A percentile compares a stretch with the other conserved stretches of the same genome.
These are phyloP conservation scores for Gymnopilus dilepis DNA, from an alignment of 768 basidiomycete species.

Conservation along the genomic window DNA sequence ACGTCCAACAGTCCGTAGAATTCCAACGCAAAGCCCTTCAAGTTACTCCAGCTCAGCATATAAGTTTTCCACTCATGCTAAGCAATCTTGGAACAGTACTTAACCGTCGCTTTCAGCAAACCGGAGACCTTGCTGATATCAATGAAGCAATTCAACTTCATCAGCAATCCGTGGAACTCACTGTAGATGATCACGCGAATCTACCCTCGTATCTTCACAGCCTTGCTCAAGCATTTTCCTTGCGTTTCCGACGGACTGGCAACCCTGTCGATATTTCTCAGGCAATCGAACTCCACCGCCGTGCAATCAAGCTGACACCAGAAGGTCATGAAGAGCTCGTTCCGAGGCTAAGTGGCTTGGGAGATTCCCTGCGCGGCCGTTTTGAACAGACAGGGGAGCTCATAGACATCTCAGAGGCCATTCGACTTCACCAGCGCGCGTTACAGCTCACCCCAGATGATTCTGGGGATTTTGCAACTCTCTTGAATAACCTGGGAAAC, in stretches of 20 bases:
- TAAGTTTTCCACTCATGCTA: neutral
- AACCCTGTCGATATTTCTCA: neutral
- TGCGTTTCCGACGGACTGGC: neutral
- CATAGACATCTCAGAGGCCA: slow-evolving; percentile 4
- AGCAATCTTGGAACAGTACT: neutral
- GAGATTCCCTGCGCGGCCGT: neutral
- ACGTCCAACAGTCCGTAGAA: neutral
- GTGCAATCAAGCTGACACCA: neutral
- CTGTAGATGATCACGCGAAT: neutral
- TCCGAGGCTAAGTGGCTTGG: neutral
- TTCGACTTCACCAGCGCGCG: slow-evolving; percentile 12
- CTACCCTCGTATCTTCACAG: neutral
- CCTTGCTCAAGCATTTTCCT: neutral
- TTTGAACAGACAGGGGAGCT: neutral
- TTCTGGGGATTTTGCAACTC: neutral
- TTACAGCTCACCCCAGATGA: neutral
- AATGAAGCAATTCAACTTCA: neutral
- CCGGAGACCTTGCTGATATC: neutral
- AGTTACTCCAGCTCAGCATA: neutral
- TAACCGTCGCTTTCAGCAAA: neutral
- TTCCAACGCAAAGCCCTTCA: neutral
- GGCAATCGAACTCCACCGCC: neutral
- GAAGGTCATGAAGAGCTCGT: neutral
- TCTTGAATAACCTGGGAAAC: slow-evolving; percentile 12
- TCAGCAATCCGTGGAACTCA: neutral